Evolutionary conservation across 2,329 filamentous ascomycete genomes (phyloP), one percentile per base, ranked within the genome.

Genomic region (Colletotrichum liaoningense): DNA sequence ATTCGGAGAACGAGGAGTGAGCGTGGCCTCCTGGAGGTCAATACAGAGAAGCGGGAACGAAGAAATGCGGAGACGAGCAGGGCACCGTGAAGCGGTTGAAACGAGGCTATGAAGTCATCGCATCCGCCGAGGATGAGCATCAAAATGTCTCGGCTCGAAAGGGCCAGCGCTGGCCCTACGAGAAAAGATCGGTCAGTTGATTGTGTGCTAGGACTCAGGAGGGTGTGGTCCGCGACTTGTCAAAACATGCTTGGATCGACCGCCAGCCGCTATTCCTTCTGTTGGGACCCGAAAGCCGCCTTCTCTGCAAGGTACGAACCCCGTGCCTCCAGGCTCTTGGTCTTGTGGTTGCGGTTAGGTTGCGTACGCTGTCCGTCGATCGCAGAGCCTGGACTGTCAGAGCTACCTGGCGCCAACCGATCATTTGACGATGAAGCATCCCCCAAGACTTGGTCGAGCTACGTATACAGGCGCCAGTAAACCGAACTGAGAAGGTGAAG

Each of bases 271-370:
- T 12, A 49, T 46, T 38, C 58, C 52, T 24, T 54, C 28, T 68
- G 1, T 55, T 69, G 52, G 65, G 46, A 49, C 12, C 49, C 55
- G 8, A 33, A 35, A 16, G 24, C 38, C 38, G 59, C 26, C 66
- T 70, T 62, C 67, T 64, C 70, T 73, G 70, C 67, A 73, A 73
- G 70, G 70, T 70, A 73, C 70, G 67, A 64, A 70, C 33, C 55
- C 55, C 60, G 46, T 12, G 19, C 42, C 42, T 49, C 42, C 42
- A 49, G 19, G 16, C 7, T 14, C 26, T n/a, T 38, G 71, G 71
- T 73, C 71, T 62, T 60, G 71, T 73, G 70, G 60, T 30, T 57
- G 60, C 60, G 56, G 49, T n/a, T 49, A 9, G 42, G 42, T 62
- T 70, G 70, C 70, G 67, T 73, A 66, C 60, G 35, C 35, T 42